Evolutionary conservation across 2,329 filamentous ascomycete genomes (phyloP), one percentile per base, ranked within the genome.

Genomic region (Elsinoe necatrix): DNA sequence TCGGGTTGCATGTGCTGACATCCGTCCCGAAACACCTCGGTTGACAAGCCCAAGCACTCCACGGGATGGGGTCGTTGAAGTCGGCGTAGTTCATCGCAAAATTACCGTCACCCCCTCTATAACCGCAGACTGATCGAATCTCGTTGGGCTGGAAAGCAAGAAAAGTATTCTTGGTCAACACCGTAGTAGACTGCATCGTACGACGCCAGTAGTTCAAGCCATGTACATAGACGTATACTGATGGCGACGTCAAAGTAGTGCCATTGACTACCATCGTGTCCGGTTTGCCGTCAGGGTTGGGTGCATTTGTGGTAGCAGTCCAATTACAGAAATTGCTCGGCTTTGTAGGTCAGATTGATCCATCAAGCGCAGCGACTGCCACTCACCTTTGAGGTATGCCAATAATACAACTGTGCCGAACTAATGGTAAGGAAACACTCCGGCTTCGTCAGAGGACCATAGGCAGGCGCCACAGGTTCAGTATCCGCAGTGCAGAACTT

Each of bases 41-140:
- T 34, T 50, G 45, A 34, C 45, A 50, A 50, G 25, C 45, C 25
- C 27, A 50, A 8, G 45, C 25, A 21, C 45, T 50, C 45, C 45
- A 50, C 8, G 45, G 45, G 1, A 50, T 21, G 9, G 45, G 45
- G 7, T 31, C 25, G 11, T 31, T 18, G 11, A 50, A 34, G 25
- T 50, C 45, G 8, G 45, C 45, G 14, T 50, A 50, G 16, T 50
- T 50, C 25, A 50, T 50, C 20, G 11, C 23, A 11, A 16, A 31
- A 12, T 16, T 5, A 6, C 45, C 45, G 21, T 50, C 45, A 14
- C 16, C 27, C 8, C 25, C 25, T 34, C 45, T 21, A 9, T 50
- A 50, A 3, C 45, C 45, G 16, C 45, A 50, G 20, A 34, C 45
- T 4, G 29, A 31, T 18, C 16, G 16, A 12, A 50, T 31, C 25